A percentile compares a stretch with the other conserved stretches of the same genome.
These are phyloP conservation scores for Porcisia hertigi DNA, from an alignment of 208 protist species.

Conservation along the genomic window DNA sequence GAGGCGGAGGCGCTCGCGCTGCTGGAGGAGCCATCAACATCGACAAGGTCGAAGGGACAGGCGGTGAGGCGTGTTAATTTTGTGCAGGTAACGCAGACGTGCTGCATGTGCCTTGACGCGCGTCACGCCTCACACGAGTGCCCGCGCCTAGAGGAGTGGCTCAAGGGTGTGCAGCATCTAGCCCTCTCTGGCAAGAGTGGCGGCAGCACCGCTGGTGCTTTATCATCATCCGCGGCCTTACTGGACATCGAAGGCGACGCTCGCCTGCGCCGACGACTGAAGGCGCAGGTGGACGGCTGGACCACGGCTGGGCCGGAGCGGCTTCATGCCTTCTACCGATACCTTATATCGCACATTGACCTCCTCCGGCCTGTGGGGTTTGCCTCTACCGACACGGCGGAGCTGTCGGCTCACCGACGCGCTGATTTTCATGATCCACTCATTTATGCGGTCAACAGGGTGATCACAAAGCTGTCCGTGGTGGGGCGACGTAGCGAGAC, in stretches of 20 bases:
- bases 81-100: slow-evolving; percentile 82
- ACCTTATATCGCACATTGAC: slow-evolving; percentile 59
- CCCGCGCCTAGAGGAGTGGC: slow-evolving; percentile 64
- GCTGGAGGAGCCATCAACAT: slow-evolving; percentile 19
- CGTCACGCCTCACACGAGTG: slow-evolving; percentile 77
- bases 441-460: slow-evolving; percentile 78
- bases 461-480: slow-evolving; percentile 51
- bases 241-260: slow-evolving; percentile 16
- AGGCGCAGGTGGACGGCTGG: slow-evolving; percentile 84
- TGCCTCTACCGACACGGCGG: not conserved
- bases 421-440: slow-evolving; percentile 43
- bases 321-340: slow-evolving; percentile 80
- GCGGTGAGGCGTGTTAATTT: slow-evolving; percentile 49
- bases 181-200: not conserved
- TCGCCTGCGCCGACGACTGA: slow-evolving; percentile 40
- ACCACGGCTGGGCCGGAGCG: slow-evolving; percentile 78
- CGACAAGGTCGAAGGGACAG: not conserved
- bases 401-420: not conserved
- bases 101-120: slow-evolving; percentile 90
- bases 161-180: slow-evolving; percentile 48
- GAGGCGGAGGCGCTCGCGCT: slow-evolving; percentile 64
- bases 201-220: not conserved
- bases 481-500: slow-evolving; percentile 50
- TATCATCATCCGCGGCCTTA: slow-evolving; percentile 4
- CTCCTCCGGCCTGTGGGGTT: slow-evolving; percentile 17